Conservation (phyloP, 2,329 filamentous ascomycete species). For the Neurospora sp. region DNA sequence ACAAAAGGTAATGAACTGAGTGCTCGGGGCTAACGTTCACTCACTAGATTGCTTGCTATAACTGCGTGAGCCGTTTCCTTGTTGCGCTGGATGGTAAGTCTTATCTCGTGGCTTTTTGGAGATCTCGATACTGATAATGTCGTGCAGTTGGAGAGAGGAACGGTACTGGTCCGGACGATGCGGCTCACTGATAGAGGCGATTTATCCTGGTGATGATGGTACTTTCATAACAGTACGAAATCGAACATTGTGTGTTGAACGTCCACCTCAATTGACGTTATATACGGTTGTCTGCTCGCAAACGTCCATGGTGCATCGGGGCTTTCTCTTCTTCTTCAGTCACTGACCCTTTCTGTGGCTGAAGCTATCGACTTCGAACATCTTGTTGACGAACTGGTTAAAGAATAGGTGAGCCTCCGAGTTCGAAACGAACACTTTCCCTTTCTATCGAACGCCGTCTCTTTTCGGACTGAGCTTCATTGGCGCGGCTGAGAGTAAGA, state of each 20-base stretch:
- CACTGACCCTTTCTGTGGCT: not conserved
- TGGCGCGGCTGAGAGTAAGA: not conserved
- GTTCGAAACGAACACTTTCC: not conserved
- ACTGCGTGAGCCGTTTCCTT: slow-evolving; percentile 75
- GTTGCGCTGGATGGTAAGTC: slow-evolving; percentile 67
- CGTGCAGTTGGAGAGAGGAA: slow-evolving; percentile 47
- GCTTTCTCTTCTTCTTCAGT: not conserved
- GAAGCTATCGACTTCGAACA: not conserved
- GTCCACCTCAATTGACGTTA: not conserved
- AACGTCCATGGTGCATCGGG: not conserved
- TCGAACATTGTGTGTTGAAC: not conserved
- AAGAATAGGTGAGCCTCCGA: not conserved
- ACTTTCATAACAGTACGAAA: not conserved
- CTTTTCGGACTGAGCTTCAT: not conserved
- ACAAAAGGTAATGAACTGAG: not conserved
- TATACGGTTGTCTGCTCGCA: not conserved
- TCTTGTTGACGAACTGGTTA: not conserved
- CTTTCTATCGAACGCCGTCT: not conserved
- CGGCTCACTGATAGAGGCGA: slow-evolving; percentile 23
- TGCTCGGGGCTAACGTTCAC: not conserved
- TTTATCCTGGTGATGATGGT: not conserved
- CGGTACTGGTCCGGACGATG: slow-evolving; percentile 35
- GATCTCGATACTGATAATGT: slow-evolving; percentile 17
- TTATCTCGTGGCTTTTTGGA: not conserved
- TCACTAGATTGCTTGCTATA: slow-evolving; percentile 57